These are phyloP conservation scores for Lantana camara DNA, from an alignment of 257 asterid genomes.

Conservation along the genomic window DNA sequence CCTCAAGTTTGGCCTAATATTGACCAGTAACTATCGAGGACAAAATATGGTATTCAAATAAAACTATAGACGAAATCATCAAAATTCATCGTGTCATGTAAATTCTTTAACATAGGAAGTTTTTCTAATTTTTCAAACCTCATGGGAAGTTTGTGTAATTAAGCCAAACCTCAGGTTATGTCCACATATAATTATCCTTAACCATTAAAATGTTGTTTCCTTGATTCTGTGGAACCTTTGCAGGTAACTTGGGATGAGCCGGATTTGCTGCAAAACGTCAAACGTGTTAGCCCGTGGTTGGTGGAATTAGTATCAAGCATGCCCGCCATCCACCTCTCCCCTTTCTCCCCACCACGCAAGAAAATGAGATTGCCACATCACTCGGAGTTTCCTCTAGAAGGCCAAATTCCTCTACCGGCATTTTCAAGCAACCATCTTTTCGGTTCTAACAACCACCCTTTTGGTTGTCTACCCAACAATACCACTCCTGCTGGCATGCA, in stretches of 20 bases:
- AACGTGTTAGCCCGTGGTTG: conserved; percentile 87
- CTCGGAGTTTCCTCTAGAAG: conserved; percentile 55
- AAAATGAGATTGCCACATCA: conserved; percentile 57
- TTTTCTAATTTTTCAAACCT: too few species aligned
- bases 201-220: too few species aligned
- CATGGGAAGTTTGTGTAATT: too few species aligned
- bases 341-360: conserved; percentile 74
- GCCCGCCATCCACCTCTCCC: conserved; percentile 69
- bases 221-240: too few species aligned
- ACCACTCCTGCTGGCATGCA: conserved; percentile 97
- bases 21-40: too few species aligned
- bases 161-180: too few species aligned
- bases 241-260: conserved; percentile 97
- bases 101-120: too few species aligned
- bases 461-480: conserved; percentile 55
- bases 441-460: conserved; percentile 56
- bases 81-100: too few species aligned
- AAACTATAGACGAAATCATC: too few species aligned
- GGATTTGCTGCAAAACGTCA: conserved; percentile 84
- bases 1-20: too few species aligned
- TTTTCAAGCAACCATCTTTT: conserved; percentile 49
- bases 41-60: too few species aligned
- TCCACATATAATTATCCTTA: too few species aligned
- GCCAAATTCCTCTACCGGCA: conserved; percentile 55
- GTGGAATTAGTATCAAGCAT: conserved; percentile 76